phyloP scores from a whole-genome alignment of 169 alveolate genomes.

The Toxoplasma gondii region DNA sequence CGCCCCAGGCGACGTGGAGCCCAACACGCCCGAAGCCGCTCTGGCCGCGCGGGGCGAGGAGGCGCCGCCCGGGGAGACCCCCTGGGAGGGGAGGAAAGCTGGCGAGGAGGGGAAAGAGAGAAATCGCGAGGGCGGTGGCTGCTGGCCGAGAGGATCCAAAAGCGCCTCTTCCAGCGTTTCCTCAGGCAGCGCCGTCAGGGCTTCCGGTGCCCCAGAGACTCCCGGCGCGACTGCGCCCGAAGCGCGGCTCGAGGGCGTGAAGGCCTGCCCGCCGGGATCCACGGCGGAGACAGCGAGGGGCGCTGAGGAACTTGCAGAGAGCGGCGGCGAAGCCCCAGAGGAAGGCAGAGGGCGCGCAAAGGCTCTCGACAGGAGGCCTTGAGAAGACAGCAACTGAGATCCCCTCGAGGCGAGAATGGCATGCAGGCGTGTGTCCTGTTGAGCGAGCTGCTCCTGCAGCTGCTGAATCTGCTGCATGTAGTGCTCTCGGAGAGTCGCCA shows the following conservation, averaged over 20 bases:
- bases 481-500: slow-evolving; percentile 41
- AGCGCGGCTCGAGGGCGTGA: background rate
- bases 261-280: background rate
- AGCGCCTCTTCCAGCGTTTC: background rate
- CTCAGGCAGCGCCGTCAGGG: background rate
- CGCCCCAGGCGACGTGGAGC: slow-evolving; percentile 1
- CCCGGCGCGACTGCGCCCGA: background rate
- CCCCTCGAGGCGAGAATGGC: slow-evolving; percentile 22
- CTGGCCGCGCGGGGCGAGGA: background rate
- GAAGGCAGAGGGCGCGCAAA: background rate
- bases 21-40: background rate
- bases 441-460: slow-evolving; percentile 41
- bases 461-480: slow-evolving; percentile 37
- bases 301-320: background rate
- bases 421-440: slow-evolving; percentile 34
- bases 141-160: slow-evolving; percentile 16
- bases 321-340: background rate
- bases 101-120: background rate
- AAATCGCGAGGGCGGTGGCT: background rate
- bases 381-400: background rate
- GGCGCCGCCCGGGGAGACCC: background rate
- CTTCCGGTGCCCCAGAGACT: background rate
- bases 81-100: background rate
- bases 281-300: background rate
- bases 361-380: background rate